Evolutionary conservation across 768 basidiomycete genomes (phyloP).

Genomic region (Trametes gibbosa): DNA sequence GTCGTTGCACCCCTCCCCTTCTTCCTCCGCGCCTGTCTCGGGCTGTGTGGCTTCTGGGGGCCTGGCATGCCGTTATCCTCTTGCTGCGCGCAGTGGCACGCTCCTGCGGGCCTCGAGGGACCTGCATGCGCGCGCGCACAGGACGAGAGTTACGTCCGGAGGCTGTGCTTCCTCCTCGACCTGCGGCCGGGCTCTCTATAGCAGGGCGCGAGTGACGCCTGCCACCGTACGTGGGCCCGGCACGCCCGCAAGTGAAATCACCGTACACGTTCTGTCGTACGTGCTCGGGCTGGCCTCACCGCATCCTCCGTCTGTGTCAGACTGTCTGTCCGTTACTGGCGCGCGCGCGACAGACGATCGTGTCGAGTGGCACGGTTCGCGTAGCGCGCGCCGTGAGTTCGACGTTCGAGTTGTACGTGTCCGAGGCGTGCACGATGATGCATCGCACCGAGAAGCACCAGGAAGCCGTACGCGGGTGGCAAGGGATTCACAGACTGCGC

Average conservation of each 20-base stretch:
- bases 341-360: neutral
- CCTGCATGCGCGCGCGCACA: neutral
- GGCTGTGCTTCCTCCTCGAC: slow-evolving; percentile 9
- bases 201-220: neutral
- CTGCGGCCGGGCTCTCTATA: neutral
- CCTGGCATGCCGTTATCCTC: neutral
- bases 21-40: neutral
- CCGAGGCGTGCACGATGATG: too few relatives aligned
- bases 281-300: neutral
- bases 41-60: neutral
- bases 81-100: neutral
- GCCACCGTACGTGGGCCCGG: neutral
- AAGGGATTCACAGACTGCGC: neutral
- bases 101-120: slow-evolving; percentile 6
- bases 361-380: neutral
- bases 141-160: slow-evolving; percentile 13
- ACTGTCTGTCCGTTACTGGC: neutral
- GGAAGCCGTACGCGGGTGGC: slow-evolving; percentile 1
- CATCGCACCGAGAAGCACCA: neutral
- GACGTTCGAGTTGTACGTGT: too few relatives aligned
- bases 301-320: neutral
- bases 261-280: neutral
- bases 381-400: too few relatives aligned
- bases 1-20: neutral
- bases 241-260: neutral